Base-by-base conservation (phyloP, 2,329 filamentous ascomycete species). In the Penicillium sp. region DNA sequence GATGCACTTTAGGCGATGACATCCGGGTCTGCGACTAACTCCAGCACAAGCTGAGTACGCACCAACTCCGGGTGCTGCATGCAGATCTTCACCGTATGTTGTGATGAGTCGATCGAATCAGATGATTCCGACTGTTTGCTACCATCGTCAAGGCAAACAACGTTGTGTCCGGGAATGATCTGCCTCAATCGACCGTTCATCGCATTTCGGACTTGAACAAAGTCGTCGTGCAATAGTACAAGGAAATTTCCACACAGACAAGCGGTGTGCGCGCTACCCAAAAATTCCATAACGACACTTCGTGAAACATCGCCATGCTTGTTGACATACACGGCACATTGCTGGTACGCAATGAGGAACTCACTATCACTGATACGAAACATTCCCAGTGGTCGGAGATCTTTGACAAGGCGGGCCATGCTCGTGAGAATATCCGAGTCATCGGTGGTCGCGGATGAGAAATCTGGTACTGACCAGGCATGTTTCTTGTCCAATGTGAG, bases 301-400 rank as follows among this genome's bases (percentile, higher is more conserved):
- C 95, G 89, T 38, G 87, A 92, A 27, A 99, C 91, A 57, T 99
- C 94, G 62, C 94, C 94, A 73, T 97, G 91, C 76, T 97, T 97
- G 79, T 99, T 95, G 69, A 97, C 90, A 68, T 97, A 99, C 8
- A 99, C 92, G n/a, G 92, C 94, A 65, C 93, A 97, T 73, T 97
- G 92, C 74, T 95, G 90, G 72, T 97, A 99, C 38, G 90, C 91
- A 45, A 97, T 86, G 22, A 99, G 79, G 75, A 97, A 99, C 72
- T 96, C 94, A 53, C 90, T 89, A 55, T 95, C 90, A 61, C 89
- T 92, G 51, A 99, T 85, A 38, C 92, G 87, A 81, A 99, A 97
- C 94, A 99, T 99, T 64, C 92, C 92, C 10, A 99, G 80, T 0
- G 94, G 93, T 52, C 87, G 85, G 67, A 96, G 90, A 61, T 90